Evolutionary conservation across 257 asterid genomes (phyloP).

Genomic region (Forsythia viridissima): DNA sequence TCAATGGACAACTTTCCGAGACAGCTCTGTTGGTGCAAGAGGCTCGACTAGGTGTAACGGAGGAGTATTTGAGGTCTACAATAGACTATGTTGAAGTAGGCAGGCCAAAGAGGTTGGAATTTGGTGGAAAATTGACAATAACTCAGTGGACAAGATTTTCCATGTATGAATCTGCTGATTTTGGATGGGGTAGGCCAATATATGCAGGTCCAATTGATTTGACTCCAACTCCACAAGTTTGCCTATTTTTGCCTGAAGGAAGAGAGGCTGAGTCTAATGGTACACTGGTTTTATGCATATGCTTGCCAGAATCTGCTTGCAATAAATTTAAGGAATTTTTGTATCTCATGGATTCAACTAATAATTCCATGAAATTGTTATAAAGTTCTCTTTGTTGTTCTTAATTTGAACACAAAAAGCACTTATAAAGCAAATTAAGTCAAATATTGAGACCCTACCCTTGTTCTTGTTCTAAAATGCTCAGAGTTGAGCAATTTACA

Average conservation of each 20-base stretch:
- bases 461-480: no score
- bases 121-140: slow-evolving; percentile 74
- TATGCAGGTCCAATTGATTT: slow-evolving; percentile 91
- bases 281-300: slow-evolving; percentile 75
- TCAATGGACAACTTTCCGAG: slow-evolving; percentile 33
- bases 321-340: slow-evolving; percentile 49
- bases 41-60: slow-evolving; percentile 60
- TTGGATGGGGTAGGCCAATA: slow-evolving; percentile 85
- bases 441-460: no score
- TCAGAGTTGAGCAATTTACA: no score
- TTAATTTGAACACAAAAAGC: background rate
- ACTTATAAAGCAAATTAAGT: background rate
- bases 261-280: slow-evolving; percentile 50
- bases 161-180: slow-evolving; percentile 72
- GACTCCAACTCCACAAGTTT: slow-evolving; percentile 87
- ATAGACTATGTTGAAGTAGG: slow-evolving; percentile 60
- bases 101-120: slow-evolving; percentile 83
- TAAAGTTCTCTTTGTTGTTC: background rate
- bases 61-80: slow-evolving; percentile 79
- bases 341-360: slow-evolving; percentile 14
- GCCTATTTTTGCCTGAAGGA: slow-evolving; percentile 72
- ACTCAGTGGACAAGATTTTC: slow-evolving; percentile 95
- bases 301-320: slow-evolving; percentile 82
- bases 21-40: slow-evolving; percentile 47
- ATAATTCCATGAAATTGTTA: background rate